Evolutionary conservation across 2,329 filamentous ascomycete species (phyloP), one percentile per base, ranked within the genome.

Genomic region (Xylaria sp.): DNA sequence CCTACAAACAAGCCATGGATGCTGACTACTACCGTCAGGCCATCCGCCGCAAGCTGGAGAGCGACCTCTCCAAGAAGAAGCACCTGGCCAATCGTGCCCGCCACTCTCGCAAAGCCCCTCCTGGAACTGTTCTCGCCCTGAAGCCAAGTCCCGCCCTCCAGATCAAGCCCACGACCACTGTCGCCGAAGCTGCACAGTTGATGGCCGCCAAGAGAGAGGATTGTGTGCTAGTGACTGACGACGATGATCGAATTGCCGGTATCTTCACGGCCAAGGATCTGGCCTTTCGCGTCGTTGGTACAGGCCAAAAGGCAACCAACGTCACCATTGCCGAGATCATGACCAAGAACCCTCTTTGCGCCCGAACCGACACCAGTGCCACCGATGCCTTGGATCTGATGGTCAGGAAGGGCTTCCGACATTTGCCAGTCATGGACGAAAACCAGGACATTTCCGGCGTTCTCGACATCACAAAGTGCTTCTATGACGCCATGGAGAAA

Each of bases 401-500:
- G 96, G 96, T 99, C 66, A 89, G 95, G 75, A 98, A 98, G 84
- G 96, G 96, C 21, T 99, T 99, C 86, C 90, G 96, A 75, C 96
- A 99, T 84, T 82, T 99, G 78, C 96, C 96, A 2, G 96, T 99
- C 73, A 99, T 99, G 96, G 96, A 99, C 82, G 96, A 99, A 85
- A 98, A 99, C 81, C 96, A 99, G 82, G 95, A 99, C 78, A 99
- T 99, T 71, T 97, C 94, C 8, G 96, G 96, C 84, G 94, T 99
- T 74, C 85, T 99, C 63, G 96, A 99, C 81, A 99, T 99, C 76
- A 99, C 96, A 66, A 99, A 98, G 83, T 99, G 96, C 83, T 99
- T 99, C 82, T 99, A 99, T 82, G 96, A 99, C 82, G 96, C 96
- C 51, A 99, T 99, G 96, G 96, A 99, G 85, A 99, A 99, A 85